phyloP scores from a whole-genome alignment of 2,329 filamentous ascomycete species.

The Ceratocystis alfenasii region DNA sequence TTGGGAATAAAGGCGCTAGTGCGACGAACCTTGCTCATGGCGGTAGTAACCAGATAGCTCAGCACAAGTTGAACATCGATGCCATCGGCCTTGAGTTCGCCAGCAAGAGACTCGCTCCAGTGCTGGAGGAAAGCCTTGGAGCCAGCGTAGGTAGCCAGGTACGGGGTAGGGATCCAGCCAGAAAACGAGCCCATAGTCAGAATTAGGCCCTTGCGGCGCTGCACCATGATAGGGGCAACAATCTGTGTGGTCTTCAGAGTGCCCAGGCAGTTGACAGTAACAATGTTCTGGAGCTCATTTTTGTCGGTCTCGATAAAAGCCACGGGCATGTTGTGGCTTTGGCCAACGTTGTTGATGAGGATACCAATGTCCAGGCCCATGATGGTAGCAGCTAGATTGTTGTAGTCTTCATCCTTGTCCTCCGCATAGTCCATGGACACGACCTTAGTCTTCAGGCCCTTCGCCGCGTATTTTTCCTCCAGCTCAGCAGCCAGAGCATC shows the following conservation, averaged over 20 bases:
- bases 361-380: constrained; percentile 69
- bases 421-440: constrained; percentile 85
- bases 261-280: constrained; percentile 88
- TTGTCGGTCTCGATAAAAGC: constrained; percentile 69
- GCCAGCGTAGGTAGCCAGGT: constrained; percentile 90
- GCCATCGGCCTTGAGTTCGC: constrained; percentile 67
- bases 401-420: constrained; percentile 71
- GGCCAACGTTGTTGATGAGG: constrained; percentile 92
- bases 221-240: constrained; percentile 70
- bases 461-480: constrained; percentile 50
- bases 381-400: constrained; percentile 55
- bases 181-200: constrained; percentile 96
- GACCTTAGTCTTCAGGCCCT: constrained; percentile 56
- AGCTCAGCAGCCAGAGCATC: constrained; percentile 65
- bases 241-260: constrained; percentile 81
- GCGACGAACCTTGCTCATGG: constrained; percentile 91
- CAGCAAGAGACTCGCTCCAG: constrained; percentile 78
- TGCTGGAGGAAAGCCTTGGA: constrained; percentile 97
- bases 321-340: constrained; percentile 86
- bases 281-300: constrained; percentile 75
- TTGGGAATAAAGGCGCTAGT: constrained; percentile 67
- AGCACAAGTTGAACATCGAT: constrained; percentile 86
- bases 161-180: constrained; percentile 80
- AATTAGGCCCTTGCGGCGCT: constrained; percentile 75
- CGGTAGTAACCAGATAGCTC: constrained; percentile 84